Evolutionary conservation across 176 grass and related monocot genomes (phyloP), one percentile per base, ranked within the genome.

Genomic region (Triticum dicoccoides): DNA sequence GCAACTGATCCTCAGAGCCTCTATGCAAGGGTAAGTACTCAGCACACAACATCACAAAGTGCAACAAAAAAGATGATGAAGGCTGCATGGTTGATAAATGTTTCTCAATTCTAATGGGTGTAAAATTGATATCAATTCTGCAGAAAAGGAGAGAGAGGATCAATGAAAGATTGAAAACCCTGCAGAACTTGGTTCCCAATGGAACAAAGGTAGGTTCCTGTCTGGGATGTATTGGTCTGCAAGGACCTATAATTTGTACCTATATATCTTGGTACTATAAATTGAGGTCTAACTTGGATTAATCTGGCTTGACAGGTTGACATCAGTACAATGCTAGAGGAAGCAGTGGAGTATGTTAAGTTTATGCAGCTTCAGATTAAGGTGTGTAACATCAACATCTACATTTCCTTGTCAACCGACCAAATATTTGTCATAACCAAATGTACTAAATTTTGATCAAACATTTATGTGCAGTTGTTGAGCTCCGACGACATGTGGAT

Each of bases 61-160:
- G 21, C n/a, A 11, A 61, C 18, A 32, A 37, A 79, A 68, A 76
- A 59, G 7, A 59, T 6, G 15, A 59, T 59, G 8, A 32, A 29
- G 2, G 58, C 38, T 67, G 38, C n/a, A 34, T 7, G 37, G n/a
- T 84, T 42, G n/a, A 44, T 88, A 2, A 35, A 10, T 81, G 15
- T 82, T 49, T 78, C 38, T 78, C 80, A 73, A 91, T 89, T 51
- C 72, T 75, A 7, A 75, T 29, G 1, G 3, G 23, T 49, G 73
- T 30, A 76, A 29, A 51, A 51, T 76, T 17, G 72, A 49, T 63
- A 6, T 82, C 3, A 51, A 82, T 88, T 91, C 51, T 86, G 82
- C 91, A 98, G 96, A 98, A 96, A 61, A 92, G 96, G 85, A 96
- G 96, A 91, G 96, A 98, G 79, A 96, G 92, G 86, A 98, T 98